Base-by-base conservation (phyloP, 2,329 filamentous ascomycete genomes). In the Colletotrichum chrysophilum region DNA sequence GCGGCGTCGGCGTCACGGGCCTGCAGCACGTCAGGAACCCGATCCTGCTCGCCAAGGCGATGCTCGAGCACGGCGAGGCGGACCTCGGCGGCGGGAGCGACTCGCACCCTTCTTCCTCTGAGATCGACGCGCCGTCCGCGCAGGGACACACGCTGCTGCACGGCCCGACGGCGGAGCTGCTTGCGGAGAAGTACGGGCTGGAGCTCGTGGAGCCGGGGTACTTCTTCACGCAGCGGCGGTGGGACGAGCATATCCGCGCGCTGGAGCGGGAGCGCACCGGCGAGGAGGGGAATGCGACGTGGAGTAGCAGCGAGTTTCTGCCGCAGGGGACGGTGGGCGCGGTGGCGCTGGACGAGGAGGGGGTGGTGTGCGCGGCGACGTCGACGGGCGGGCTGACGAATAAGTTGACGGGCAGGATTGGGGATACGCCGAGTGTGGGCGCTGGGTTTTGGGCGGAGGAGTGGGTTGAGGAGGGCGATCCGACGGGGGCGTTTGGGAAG, bases 381-480 rank as follows among this genome's bases (percentile, higher is more conserved):
- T 92, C 89, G 80, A 93, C 91, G 0, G 96, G 96, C 7, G 96
- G 96, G 0, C 83, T 98, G 83, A 98, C 96, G 26, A 98, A 98
- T 83, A 98, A 98, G 86, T 85, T 96, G 70, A 94, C 94, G 0
- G 96, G 95, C 0, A 88, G 96, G 24, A 93, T 98, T 77, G 96
- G 96, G 1, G 96, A 98, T 82, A 98, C 96, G 13, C 95, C 96
- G 0, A 94, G 93, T 0, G 86, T 96, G 1, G 96, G 96, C 0
- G 94, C 95, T 1, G 96, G 96, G 0, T 98, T 96, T 83, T 98
- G 95, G 95, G 95, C 96, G 0, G 96, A 97, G 82, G 91, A 96
- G 79, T 98, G 95, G 95, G 84, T 85, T 9, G 90, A 93, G 71
- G 84, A 87, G 3, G 83, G 83, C 2, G 83, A 85, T 48, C 80